These are phyloP conservation scores for Elsinoe batatas DNA, from an alignment of 2,329 filamentous ascomycete genomes.

Conservation along the genomic window DNA sequence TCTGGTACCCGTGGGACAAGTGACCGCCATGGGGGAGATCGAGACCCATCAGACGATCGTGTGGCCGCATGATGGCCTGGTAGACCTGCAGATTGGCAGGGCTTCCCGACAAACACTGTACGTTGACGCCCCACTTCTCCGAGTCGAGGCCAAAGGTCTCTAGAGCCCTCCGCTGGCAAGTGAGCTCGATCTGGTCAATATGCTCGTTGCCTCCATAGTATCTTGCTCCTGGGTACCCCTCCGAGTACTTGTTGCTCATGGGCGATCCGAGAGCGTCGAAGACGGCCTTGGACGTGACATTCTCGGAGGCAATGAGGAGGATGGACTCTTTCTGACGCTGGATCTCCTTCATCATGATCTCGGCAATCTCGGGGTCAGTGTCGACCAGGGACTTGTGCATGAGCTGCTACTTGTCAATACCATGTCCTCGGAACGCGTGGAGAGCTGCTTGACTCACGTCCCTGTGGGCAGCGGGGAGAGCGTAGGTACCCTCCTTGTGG, in stretches of 20 bases:
- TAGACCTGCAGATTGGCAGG: constrained; percentile 98
- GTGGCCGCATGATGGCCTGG: constrained; percentile 90
- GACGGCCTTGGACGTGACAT: constrained; percentile 96
- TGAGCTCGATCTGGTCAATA: constrained; percentile 91
- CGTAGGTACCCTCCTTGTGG: constrained; percentile 43
- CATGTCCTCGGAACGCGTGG: constrained; percentile 11
- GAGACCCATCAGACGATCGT: constrained; percentile 93
- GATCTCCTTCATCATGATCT: constrained; percentile 95
- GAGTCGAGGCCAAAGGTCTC: constrained; percentile 79
- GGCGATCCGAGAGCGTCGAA: constrained; percentile 92
- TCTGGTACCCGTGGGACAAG: constrained; percentile 96
- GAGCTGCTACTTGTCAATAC: constrained; percentile 51
- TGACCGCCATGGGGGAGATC: constrained; percentile 92
- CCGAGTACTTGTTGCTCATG: constrained; percentile 96
- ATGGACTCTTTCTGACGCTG: constrained; percentile 97
- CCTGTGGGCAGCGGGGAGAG: constrained; percentile 55
- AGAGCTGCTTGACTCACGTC: constrained; percentile 40
- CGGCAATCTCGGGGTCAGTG: constrained; percentile 84
- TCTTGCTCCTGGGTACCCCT: constrained; percentile 93
- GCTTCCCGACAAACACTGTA: constrained; percentile 66
- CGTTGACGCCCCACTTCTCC: constrained; percentile 96
- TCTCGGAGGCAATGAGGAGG: constrained; percentile 97
- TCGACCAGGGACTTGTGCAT: constrained; percentile 91
- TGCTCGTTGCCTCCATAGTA: constrained; percentile 99
- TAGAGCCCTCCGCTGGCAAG: constrained; percentile 90